Evolutionary conservation across 2,329 filamentous ascomycete species (phyloP), one percentile per base, ranked within the genome.

Genomic region (Cladosporium sp.): DNA sequence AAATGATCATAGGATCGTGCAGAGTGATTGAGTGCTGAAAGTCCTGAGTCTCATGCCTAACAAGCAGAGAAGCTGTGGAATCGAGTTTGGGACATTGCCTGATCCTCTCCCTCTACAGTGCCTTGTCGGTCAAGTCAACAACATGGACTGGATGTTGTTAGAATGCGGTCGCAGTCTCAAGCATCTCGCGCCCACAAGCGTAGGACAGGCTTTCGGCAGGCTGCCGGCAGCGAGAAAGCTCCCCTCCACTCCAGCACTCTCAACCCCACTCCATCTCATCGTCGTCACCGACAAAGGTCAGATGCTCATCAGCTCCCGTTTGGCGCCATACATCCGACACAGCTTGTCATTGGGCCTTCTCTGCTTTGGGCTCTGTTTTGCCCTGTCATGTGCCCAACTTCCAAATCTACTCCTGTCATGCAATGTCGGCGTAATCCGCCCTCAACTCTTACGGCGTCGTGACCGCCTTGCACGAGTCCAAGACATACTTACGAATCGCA

Each of bases 311-410:
- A 50, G 47, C 47, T 50, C 47, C 28, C 28, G n/a, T 50, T 30
- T 17, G 47, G 47, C 5, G 30, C 30, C 17, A 20, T 30, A 34
- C 47, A 37, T 12, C 47, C 47, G 47, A 37, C 47, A 37, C 30
- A 34, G 47, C 30, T 22, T 22, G 47, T 50, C 30, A 50, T 50
- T 50, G 47, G 42, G 30, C 30, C 25, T n/a, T 30, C 11, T 47
- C 43, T 30, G 22, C 22, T 25, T 28, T 30, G 43, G 5, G 42
- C 43, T 47, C 25, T 47, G 43, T 28, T 50, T 11, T 50, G 47
- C 52, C 37, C 28, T 55, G 52, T 55, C 52, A 55, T 55, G 52
- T 55, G 52, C 52, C 28, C 43, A 47, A 38, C 9, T n/a, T 28
- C n/a, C 52, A 37, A 55, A 22, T 50, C 30, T 37, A 36, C 25